Base-by-base conservation (phyloP, 306 rosid genomes). In the Hippophae gyantsensis region DNA sequence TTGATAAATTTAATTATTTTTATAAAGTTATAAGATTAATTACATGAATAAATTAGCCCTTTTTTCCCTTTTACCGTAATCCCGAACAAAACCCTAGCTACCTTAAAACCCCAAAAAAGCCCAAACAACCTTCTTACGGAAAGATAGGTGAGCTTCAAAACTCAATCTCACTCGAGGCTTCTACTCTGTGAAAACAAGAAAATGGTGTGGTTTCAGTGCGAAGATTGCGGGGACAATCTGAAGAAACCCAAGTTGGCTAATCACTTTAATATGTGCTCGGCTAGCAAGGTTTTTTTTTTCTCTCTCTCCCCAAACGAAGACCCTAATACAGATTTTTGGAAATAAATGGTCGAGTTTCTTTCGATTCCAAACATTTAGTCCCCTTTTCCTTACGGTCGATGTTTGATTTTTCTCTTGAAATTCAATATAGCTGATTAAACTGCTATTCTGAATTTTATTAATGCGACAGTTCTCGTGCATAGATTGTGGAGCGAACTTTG, bases 201-300 rank as follows among this genome's bases (percentile, higher is more conserved):
- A 6, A 89, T 89, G 97, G 97, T 89, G 72, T 89, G 97, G 97
- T 89, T 89, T 79, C 95, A 89, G 68, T 89, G 95, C 71, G 97
- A 89, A 68, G 95, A 84, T 60, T 89, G 97, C 12, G 95, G 97
- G 5, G 97, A 89, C 76, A 82, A 89, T 48, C 82, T 89, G 59
- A 89, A 86, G 81, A 89, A 89, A 65, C 97, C 97, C 43, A 89
- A 89, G 75, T 69, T 89, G 63, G 48, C 62, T 2, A 26, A 65
- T 64, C 97, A 89, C 79, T 89, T 89, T 78, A 82, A 81, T 54
- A 56, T 81, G 26, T 89, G 95, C 64, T 86, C 94, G 46, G 96
- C 96, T 52, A 48, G 57, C 64, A 83, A 79, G 89, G 94, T 83
- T 23, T 58, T 48, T 58, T 48, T 3, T 3, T 64, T 64, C 62